phyloP scores from a whole-genome alignment of 768 basidiomycete species.

The Mycena latifolia region DNA sequence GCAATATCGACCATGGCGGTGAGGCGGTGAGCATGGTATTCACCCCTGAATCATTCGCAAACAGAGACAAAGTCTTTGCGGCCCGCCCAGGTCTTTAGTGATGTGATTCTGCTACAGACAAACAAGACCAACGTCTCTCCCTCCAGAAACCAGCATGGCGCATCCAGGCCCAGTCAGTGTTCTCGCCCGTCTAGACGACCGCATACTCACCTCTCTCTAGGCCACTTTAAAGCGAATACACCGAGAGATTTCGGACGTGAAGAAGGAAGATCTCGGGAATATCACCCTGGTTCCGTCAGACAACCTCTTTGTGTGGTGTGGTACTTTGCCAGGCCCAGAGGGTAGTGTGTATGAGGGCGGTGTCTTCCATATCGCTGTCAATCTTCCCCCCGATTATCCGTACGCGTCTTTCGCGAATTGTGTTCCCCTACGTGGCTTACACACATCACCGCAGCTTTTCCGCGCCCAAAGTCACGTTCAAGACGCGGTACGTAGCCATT shows the following conservation, averaged over 20 bases:
- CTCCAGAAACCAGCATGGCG: conserved; percentile 17
- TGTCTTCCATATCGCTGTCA: conserved; percentile 75
- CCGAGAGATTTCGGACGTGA: conserved; percentile 82
- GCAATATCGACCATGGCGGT: no score
- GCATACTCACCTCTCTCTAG: conserved; percentile 14
- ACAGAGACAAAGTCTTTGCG: no score
- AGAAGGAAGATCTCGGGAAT: conserved; percentile 85
- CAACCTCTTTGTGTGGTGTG: conserved; percentile 80
- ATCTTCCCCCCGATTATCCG: conserved; percentile 84
- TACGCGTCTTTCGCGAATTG: conserved; percentile 50
- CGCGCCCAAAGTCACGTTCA: conserved; percentile 81
- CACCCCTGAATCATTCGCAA: no score
- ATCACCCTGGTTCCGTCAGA: conserved; percentile 78
- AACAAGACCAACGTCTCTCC: conserved; percentile 1
- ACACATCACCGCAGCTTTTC: conserved; percentile 67
- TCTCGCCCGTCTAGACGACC: background rate
- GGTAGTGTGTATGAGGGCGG: conserved; percentile 89
- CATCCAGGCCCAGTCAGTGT: conserved; percentile 23
- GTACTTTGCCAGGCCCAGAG: conserved; percentile 84
- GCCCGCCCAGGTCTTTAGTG: no score
- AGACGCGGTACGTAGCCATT: conserved; percentile 67
- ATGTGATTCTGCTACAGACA: background rate
- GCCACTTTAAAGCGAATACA: conserved; percentile 87
- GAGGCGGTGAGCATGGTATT: no score
- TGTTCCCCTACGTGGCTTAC: conserved; percentile 22